These are phyloP conservation scores for Eurotiales sp. DNA, from an alignment of 2,329 filamentous ascomycete genomes.

Conservation along the genomic window DNA sequence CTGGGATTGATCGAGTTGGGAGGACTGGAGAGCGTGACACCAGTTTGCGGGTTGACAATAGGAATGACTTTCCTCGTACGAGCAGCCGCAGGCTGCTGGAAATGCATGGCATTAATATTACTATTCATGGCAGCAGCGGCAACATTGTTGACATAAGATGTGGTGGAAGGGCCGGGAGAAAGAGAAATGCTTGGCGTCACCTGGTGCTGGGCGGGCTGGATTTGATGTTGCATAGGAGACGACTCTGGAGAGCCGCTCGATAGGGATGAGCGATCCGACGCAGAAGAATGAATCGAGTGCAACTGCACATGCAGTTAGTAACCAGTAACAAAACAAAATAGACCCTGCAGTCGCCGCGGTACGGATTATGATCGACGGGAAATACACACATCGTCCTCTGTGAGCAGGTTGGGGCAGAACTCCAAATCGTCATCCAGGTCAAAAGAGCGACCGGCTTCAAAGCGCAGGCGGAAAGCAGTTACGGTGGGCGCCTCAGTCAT, in stretches of 20 bases:
- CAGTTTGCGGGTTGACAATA: constrained; percentile 93
- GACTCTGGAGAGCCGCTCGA: constrained; percentile 91
- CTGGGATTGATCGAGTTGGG: constrained; percentile 67
- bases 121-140: constrained; percentile 67
- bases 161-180: constrained; percentile 54
- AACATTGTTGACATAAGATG: constrained; percentile 35
- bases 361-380: not conserved
- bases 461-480: constrained; percentile 75
- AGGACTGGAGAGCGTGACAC: constrained; percentile 82
- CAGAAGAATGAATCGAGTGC: constrained; percentile 83
- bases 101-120: constrained; percentile 63
- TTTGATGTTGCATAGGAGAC: constrained; percentile 83
- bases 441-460: constrained; percentile 88
- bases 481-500: constrained; percentile 73
- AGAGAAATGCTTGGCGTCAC: constrained; percentile 71
- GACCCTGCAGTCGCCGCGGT: not conserved
- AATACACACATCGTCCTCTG: constrained; percentile 77
- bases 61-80: constrained; percentile 92
- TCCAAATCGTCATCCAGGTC: constrained; percentile 94
- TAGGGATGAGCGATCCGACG: constrained; percentile 88
- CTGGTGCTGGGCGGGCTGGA: constrained; percentile 63
- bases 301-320: constrained; percentile 53
- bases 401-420: constrained; percentile 89
- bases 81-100: constrained; percentile 86
- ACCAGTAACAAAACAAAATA: not conserved